phyloP scores from a whole-genome alignment of 495 filamentous ascomycete species.

The Penicillium macrosclerotiorum region DNA sequence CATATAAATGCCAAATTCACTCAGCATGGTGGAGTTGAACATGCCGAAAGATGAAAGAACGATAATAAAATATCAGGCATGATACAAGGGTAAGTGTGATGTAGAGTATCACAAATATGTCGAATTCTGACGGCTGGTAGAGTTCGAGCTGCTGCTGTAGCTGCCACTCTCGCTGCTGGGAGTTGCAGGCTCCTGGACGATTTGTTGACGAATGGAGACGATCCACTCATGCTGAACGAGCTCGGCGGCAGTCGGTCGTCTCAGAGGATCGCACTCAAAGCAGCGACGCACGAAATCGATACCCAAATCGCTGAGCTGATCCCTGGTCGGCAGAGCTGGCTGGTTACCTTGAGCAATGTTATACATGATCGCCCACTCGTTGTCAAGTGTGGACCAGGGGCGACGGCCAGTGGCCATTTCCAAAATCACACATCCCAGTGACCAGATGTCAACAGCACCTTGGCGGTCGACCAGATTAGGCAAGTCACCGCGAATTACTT shows the following conservation, averaged over 20 bases:
- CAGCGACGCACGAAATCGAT: slow-evolving; percentile 87
- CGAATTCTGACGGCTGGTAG: slow-evolving; percentile 36
- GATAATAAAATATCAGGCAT: neutral
- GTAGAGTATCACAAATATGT: slow-evolving; percentile 23
- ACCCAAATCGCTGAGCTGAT: slow-evolving; percentile 80
- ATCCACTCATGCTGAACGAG: slow-evolving; percentile 97
- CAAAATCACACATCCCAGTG: slow-evolving; percentile 91
- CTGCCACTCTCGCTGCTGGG: slow-evolving; percentile 41
- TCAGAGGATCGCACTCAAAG: slow-evolving; percentile 81
- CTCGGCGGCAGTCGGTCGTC: slow-evolving; percentile 79
- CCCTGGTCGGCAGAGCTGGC: slow-evolving; percentile 73
- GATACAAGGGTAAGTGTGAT: neutral
- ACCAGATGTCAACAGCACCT: slow-evolving; percentile 97
- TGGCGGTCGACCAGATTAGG: slow-evolving; percentile 54
- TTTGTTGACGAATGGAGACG: slow-evolving; percentile 59
- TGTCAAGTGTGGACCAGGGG: slow-evolving; percentile 96
- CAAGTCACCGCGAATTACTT: slow-evolving; percentile 88
- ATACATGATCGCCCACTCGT: slow-evolving; percentile 99
- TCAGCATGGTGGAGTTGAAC: no score
- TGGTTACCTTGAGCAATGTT: slow-evolving; percentile 97
- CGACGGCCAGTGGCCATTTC: slow-evolving; percentile 96
- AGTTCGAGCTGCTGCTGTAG: slow-evolving; percentile 29
- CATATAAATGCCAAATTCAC: neutral
- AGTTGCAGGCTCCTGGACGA: slow-evolving; percentile 53
- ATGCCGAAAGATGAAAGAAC: neutral